Evolutionary conservation across 305 asterid species (phyloP).

Genomic region (Fraxinus paxiana): DNA sequence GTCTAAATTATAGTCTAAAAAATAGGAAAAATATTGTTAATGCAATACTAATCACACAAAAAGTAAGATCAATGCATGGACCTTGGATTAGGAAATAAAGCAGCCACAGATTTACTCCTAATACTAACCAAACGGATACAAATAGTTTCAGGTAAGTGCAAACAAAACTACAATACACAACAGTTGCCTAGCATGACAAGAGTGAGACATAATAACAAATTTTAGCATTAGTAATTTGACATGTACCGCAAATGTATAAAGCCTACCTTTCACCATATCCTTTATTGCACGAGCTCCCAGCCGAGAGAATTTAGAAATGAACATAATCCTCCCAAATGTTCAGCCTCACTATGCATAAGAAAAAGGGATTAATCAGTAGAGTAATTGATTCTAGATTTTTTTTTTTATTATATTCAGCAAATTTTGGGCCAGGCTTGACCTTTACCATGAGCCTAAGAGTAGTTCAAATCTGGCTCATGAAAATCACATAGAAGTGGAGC

Average conservation of each 20-base stretch:
- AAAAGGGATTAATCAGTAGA: not conserved
- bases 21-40: not conserved
- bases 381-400: not conserved
- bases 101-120: not conserved
- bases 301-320: conserved; percentile 46
- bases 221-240: not conserved
- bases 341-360: conserved; percentile 15
- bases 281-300: conserved; percentile 41
- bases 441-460: not conserved
- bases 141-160: not conserved
- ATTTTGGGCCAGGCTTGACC: not conserved
- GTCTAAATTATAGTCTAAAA: not conserved
- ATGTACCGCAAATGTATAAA: not conserved
- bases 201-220: not conserved
- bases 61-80: not conserved
- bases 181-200: not conserved
- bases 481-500: not conserved
- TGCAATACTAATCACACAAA: not conserved
- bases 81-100: not conserved
- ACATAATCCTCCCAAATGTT: conserved; percentile 48
- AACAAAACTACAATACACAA: not conserved
- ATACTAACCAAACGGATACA: not conserved
- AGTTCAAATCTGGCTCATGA: not conserved
- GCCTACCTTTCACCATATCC: conserved; percentile 39
- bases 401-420: not conserved